These are phyloP conservation scores for Heimioporus sp. DNA, from an alignment of 768 basidiomycete genomes.

Conservation along the genomic window DNA sequence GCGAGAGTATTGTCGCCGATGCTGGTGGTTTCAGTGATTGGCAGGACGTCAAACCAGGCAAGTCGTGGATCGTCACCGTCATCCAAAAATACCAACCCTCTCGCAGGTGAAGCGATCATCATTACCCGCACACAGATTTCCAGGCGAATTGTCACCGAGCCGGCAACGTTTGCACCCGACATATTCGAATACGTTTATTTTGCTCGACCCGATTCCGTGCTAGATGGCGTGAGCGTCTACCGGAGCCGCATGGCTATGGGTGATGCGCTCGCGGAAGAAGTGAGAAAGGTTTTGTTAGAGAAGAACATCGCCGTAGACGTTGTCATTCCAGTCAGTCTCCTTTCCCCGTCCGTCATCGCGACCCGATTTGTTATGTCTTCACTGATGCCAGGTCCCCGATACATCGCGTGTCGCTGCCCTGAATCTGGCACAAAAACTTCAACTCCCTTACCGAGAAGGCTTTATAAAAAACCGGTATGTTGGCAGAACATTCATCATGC, in stretches of 20 bases:
- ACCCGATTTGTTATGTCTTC: not conserved
- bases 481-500: slow-evolving; percentile 99
- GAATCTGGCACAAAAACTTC: slow-evolving; percentile 88
- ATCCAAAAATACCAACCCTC: slow-evolving; percentile 1
- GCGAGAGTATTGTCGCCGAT: slow-evolving; percentile 96
- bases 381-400: slow-evolving; percentile 72
- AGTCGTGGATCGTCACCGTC: slow-evolving; percentile 12
- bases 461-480: slow-evolving; percentile 99
- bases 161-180: slow-evolving; percentile 87
- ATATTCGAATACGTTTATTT: slow-evolving; percentile 99
- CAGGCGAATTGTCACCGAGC: slow-evolving; percentile 67
- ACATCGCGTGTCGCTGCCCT: slow-evolving; percentile 95
- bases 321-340: slow-evolving; percentile 76
- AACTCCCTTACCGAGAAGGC: slow-evolving; percentile 93
- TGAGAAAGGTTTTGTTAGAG: slow-evolving; percentile 65
- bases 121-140: slow-evolving; percentile 81
- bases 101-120: slow-evolving; percentile 88
- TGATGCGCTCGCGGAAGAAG: slow-evolving; percentile 88
- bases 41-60: slow-evolving; percentile 91
- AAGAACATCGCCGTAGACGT: slow-evolving; percentile 82
- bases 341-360: not conserved
- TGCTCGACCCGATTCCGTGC: slow-evolving; percentile 94
- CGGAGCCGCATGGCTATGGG: slow-evolving; percentile 99
- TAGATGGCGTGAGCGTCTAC: slow-evolving; percentile 97
- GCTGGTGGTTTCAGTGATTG: slow-evolving; percentile 89